Evolutionary conservation across 2,329 filamentous ascomycete species (phyloP).

Genomic region (Raffaelea deltoideospora): DNA sequence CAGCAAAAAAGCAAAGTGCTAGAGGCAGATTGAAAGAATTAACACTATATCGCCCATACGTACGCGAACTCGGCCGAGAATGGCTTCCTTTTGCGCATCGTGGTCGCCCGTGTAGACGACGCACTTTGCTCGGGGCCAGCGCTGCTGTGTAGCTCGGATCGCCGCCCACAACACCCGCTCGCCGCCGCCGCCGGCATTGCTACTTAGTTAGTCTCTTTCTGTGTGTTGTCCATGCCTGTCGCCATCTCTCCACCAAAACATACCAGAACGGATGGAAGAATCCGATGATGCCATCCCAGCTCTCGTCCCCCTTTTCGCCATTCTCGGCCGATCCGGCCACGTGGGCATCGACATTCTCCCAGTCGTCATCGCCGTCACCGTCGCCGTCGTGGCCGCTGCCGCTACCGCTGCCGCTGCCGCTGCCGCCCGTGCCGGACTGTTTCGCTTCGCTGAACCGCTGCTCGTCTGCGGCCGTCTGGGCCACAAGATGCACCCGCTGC

Average conservation of each 20-base stretch:
- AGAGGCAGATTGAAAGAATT: too few species aligned
- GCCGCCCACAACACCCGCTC: conserved; percentile 95
- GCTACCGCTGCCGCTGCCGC: background rate
- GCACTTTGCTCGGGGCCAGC: conserved; percentile 79
- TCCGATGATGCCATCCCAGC: conserved; percentile 76
- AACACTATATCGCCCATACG: too few species aligned
- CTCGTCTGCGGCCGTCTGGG: conserved; percentile 32
- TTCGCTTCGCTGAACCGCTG: conserved; percentile 19
- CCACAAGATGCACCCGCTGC: conserved; percentile 41
- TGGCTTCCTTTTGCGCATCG: conserved; percentile 65
- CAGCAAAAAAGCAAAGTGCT: background rate
- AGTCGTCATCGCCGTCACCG: conserved; percentile 40
- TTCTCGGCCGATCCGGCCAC: conserved; percentile 19
- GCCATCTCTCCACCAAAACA: too few species aligned
- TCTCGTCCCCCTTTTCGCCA: conserved; percentile 28
- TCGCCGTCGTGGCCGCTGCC: conserved; percentile 11
- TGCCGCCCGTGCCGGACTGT: conserved; percentile 21
- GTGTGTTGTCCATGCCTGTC: too few species aligned
- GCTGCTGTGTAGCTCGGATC: conserved; percentile 74
- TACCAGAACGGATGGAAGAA: conserved; percentile 99
- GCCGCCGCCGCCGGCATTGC: conserved; percentile 89
- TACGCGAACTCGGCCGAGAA: conserved; percentile 64
- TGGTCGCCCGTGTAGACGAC: conserved; percentile 94
- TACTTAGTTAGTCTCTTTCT: conserved; percentile 24
- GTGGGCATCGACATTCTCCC: conserved; percentile 51